A percentile compares a stretch with the other conserved stretches of the same genome.
phyloP scores from a whole-genome alignment of 352 stramenopile species.

The Blastocystis sp. region DNA sequence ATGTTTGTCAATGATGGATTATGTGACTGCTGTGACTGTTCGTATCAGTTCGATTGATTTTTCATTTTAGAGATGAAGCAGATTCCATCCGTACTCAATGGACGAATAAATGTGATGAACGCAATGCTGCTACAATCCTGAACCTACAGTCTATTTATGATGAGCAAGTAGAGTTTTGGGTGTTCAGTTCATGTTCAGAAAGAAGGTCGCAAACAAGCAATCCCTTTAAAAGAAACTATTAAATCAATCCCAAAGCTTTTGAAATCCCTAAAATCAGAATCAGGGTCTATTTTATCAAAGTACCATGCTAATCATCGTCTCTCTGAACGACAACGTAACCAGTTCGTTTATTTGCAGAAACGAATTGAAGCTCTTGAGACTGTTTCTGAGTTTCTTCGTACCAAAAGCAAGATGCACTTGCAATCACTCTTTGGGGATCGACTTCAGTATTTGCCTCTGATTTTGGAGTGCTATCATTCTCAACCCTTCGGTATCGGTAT shows the following conservation, averaged over 20 bases:
- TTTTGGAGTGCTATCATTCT: conserved; percentile 3
- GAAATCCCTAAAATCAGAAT: not conserved
- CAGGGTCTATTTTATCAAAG: not conserved
- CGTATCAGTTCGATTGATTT: not conserved
- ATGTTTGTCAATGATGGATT: conserved; percentile 47
- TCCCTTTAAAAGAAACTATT: not conserved
- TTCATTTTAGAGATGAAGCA: conserved; percentile 17
- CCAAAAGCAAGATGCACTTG: conserved; percentile 1
- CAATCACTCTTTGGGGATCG: not conserved
- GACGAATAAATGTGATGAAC: not conserved
- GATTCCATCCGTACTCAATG: not conserved
- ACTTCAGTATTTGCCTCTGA: conserved; percentile 24
- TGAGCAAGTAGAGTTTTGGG: not conserved
- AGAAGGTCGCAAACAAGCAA: not conserved
- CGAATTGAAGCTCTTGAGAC: not conserved
- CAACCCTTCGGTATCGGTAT: not conserved
- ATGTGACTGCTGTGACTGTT: conserved; percentile 55
- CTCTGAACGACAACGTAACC: conserved; percentile 8
- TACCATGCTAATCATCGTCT: not conserved
- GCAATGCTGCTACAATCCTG: not conserved
- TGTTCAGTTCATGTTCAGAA: not conserved
- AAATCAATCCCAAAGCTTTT: not conserved
- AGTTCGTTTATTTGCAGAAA: conserved; percentile 14
- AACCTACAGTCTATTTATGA: not conserved
- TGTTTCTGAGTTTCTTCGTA: not conserved